Conservation (phyloP, 176 grass and related monocot species). For the Musa itinerans region DNA sequence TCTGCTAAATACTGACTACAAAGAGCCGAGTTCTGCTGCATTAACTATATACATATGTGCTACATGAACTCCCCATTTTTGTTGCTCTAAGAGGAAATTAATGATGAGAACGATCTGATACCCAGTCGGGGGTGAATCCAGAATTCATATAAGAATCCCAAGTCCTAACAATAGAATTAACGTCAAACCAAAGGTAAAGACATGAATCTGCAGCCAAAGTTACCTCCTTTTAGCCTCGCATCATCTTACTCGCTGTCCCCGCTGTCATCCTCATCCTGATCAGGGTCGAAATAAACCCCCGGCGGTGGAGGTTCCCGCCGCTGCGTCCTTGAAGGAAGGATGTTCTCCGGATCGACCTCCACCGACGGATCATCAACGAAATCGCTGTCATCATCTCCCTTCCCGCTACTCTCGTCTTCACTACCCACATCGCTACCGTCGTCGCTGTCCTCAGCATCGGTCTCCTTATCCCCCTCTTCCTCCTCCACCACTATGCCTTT, state of each 20-base stretch:
- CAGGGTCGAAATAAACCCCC: conserved; percentile 35
- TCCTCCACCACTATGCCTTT: conserved; percentile 60
- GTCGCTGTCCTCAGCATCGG: background rate
- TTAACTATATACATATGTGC: background rate
- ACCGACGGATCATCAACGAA: conserved; percentile 45
- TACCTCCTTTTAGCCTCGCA: background rate
- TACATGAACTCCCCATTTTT: background rate
- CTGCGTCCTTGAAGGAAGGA: conserved; percentile 50
- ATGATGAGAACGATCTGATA: background rate
- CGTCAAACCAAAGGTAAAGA: background rate
- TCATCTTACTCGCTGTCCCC: conserved; percentile 15
- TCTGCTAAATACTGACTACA: background rate
- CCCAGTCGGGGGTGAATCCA: background rate
- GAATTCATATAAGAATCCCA: background rate
- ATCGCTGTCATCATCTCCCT: conserved; percentile 25
- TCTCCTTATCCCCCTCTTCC: conserved; percentile 14
- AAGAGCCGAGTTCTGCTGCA: background rate
- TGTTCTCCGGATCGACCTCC: conserved; percentile 61
- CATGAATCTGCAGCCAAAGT: background rate
- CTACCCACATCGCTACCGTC: background rate
- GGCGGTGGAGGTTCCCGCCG: conserved; percentile 33
- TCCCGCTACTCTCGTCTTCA: background rate
- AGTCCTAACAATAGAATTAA: background rate
- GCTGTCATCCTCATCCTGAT: conserved; percentile 32
- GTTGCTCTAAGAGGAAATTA: background rate